Evolutionary conservation across 305 asterid genomes (phyloP).

Genomic region (Fraxinus platypoda): DNA sequence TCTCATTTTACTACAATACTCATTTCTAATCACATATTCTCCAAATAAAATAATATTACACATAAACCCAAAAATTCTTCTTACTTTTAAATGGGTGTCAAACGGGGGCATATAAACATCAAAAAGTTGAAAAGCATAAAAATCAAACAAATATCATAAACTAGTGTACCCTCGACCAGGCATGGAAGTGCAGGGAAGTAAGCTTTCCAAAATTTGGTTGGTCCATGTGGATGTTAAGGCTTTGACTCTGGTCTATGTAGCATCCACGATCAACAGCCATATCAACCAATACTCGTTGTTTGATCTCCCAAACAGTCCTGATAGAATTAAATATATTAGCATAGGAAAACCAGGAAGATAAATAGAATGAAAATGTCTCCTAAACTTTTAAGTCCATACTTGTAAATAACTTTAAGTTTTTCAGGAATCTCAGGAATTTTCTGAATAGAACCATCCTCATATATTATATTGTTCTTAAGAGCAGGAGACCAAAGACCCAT

Average conservation of each 20-base stretch:
- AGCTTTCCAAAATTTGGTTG: constrained; percentile 82
- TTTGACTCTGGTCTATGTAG: constrained; percentile 88
- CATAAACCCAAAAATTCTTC: no score
- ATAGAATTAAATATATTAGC: constrained; percentile 8
- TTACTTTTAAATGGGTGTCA: no score
- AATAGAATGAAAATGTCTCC: background rate
- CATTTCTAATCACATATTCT: no score
- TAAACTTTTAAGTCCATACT: constrained; percentile 40
- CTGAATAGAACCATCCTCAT: constrained; percentile 85
- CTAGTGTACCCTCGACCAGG: constrained; percentile 69
- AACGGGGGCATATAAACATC: no score
- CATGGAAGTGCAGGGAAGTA: constrained; percentile 79
- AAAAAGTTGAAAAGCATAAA: background rate
- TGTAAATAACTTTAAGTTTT: constrained; percentile 71
- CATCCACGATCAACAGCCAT: constrained; percentile 99
- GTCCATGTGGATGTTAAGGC: constrained; percentile 95
- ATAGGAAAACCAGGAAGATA: background rate
- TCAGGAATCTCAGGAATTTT: constrained; percentile 67
- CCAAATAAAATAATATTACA: no score
- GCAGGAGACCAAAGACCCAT: constrained; percentile 88
- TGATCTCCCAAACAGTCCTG: constrained; percentile 97
- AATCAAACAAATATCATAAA: background rate
- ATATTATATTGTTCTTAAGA: constrained; percentile 72
- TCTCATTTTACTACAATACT: no score
- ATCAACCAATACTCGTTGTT: constrained; percentile 71